Conservation (phyloP, 768 basidiomycete genomes). For the Collybiopsis luxurians region DNA sequence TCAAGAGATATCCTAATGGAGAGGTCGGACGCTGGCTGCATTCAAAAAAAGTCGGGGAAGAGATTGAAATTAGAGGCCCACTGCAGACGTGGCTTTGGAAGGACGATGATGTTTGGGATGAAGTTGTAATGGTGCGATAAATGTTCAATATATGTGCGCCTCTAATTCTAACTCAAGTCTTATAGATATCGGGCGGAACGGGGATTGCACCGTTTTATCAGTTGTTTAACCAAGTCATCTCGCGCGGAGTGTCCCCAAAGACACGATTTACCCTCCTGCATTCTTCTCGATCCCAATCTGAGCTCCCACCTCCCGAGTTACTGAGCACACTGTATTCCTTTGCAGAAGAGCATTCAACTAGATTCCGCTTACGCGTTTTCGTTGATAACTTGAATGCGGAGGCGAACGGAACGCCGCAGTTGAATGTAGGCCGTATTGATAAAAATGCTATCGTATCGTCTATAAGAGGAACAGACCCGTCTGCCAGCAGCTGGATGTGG, state of each 20-base stretch:
- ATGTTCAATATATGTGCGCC: not conserved
- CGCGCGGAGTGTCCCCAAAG: conserved; percentile 16
- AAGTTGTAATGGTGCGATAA: conserved; percentile 67
- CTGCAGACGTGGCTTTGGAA: conserved; percentile 63
- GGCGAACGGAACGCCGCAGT: conserved; percentile 14
- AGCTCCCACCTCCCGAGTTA: conserved; percentile 68
- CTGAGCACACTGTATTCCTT: conserved; percentile 49
- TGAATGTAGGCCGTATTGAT: conserved; percentile 54
- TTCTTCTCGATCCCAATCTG: conserved; percentile 55
- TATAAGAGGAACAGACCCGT: conserved; percentile 27
- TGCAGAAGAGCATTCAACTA: conserved; percentile 50
- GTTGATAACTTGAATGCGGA: conserved; percentile 42
- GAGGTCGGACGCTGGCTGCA: conserved; percentile 86
- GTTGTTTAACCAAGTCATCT: conserved; percentile 57
- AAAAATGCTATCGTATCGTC: conserved; percentile 43
- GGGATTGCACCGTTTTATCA: conserved; percentile 87
- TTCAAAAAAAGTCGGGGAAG: conserved; percentile 61
- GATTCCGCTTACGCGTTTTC: conserved; percentile 57
- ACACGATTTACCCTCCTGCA: conserved; percentile 76
- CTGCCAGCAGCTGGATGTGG: conserved; percentile 33
- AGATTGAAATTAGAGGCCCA: conserved; percentile 76
- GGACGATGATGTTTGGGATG: conserved; percentile 58
- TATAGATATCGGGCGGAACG: conserved; percentile 82
- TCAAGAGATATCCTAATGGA: conserved; percentile 74
- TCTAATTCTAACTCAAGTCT: not conserved